phyloP scores from a whole-genome alignment of 805 yeast species.

The Hanseniaspora osmophila region DNA sequence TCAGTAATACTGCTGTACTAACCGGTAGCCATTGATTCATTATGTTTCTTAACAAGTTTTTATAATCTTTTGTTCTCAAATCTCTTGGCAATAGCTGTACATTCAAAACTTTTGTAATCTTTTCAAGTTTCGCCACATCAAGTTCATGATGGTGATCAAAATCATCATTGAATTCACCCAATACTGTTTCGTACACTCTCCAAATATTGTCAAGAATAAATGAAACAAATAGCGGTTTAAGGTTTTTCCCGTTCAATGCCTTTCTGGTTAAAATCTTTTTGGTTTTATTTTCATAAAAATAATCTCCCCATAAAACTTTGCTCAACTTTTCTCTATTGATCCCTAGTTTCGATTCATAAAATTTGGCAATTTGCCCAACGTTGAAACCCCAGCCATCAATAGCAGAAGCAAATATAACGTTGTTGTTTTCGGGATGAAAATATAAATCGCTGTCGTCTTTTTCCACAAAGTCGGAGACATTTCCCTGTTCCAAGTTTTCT shows the following conservation, averaged over 20 bases:
- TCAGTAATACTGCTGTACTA: slow-evolving; percentile 67
- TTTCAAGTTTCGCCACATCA: slow-evolving; percentile 57
- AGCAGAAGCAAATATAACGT: slow-evolving; percentile 83
- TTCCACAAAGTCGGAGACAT: slow-evolving; percentile 47
- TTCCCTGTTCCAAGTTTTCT: slow-evolving; percentile 38
- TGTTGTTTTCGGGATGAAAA: slow-evolving; percentile 75
- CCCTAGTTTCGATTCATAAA: slow-evolving; percentile 74
- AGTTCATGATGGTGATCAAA: slow-evolving; percentile 1
- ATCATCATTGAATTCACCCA: slow-evolving; percentile 30
- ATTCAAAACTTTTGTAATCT: slow-evolving; percentile 56
- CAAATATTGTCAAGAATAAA: slow-evolving; percentile 81
- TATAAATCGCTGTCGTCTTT: slow-evolving; percentile 70
- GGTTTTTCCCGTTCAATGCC: slow-evolving; percentile 42
- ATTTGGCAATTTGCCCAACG: slow-evolving; percentile 72
- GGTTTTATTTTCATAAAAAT: slow-evolving; percentile 73
- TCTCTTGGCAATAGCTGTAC: slow-evolving; percentile 65
- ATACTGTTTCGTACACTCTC: slow-evolving; percentile 70
- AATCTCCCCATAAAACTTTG: slow-evolving; percentile 94
- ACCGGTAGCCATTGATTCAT: slow-evolving; percentile 93
- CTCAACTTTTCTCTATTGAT: slow-evolving; percentile 66
- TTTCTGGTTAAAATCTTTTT: slow-evolving; percentile 65
- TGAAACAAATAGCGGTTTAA: slow-evolving; percentile 77
- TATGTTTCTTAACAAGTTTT: slow-evolving; percentile 43
- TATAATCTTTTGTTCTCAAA: slow-evolving; percentile 62
- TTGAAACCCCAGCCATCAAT: slow-evolving; percentile 97